Evolutionary conservation across 2,329 filamentous ascomycete genomes (phyloP), one percentile per base, ranked within the genome.

Genomic region (Arthrinium puccinioides): DNA sequence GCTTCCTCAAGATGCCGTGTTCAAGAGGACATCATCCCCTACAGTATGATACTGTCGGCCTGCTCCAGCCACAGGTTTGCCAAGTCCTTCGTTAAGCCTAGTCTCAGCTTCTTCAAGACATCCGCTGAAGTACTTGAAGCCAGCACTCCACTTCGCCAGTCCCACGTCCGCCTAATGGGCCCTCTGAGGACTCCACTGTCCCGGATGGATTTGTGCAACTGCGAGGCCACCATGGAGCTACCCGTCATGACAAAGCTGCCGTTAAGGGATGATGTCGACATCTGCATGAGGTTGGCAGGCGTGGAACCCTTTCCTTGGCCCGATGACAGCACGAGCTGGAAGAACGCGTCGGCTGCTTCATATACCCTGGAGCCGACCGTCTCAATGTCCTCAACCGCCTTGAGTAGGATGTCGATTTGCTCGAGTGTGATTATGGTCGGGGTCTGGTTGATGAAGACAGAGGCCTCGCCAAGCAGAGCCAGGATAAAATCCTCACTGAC

Each of bases 401-500:
- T 64, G 59, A 83, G 70, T 16, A 83, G 58, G 14, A 72, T 72
- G 48, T 87, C 82, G 49, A 90, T 80, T 53, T 94, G 84, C 14
- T 77, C 70, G 6, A 84, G 70, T 0, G 74, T 78, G 34, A 94
- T 68, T n/a, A 79, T 51, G 2, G 61, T 51, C 0, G 63, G 59
- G 9, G 55, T 55, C 46, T 79, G 67, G 51, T 81, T 77, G 42
- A 94, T 67, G 43, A 95, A 86, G 2, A 87, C 75, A 4, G 90
- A 75, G 0, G 82, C 79, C 62, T 97, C 90, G 36, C 87, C 89
- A 2, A 97, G 72, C 11, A 97, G 69, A 4, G 84, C 79, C 8
- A 96, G 69, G 16, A 97, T 63, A 36, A 89, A 89, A 50, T 97
- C 90, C 44, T 94, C 85, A 49, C 86, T 86, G 14, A 96, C 84